phyloP scores from a whole-genome alignment of 2,329 filamentous ascomycete species.

The Fusarium marasasianum region DNA sequence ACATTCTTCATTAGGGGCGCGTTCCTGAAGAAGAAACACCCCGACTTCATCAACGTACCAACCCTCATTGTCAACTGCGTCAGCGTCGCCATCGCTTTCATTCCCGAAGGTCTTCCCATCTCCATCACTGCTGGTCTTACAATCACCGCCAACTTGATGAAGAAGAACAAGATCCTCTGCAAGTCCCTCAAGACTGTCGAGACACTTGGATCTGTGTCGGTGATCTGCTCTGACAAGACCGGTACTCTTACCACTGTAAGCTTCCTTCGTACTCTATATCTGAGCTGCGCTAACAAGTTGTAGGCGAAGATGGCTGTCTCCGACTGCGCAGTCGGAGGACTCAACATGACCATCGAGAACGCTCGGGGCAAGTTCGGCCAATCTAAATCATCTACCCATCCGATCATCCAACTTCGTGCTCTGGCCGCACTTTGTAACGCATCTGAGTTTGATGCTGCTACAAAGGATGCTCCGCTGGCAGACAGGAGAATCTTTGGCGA shows the following conservation, averaged over 20 bases:
- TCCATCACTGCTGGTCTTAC: constrained; percentile 76
- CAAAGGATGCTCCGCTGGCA: constrained; percentile 65
- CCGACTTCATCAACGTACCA: constrained; percentile 76
- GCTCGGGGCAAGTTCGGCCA: constrained; percentile 54
- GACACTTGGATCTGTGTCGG: constrained; percentile 76
- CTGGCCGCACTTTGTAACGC: constrained; percentile 77
- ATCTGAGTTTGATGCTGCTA: constrained; percentile 76
- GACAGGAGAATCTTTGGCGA: constrained; percentile 76
- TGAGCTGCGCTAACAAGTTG: constrained; percentile 35
- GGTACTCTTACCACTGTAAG: constrained; percentile 67
- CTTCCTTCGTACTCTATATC: background rate
- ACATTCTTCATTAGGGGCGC: constrained; percentile 60
- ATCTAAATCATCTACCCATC: constrained; percentile 41
- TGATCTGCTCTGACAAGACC: constrained; percentile 82
- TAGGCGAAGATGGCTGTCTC: constrained; percentile 79
- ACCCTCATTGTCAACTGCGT: constrained; percentile 79
- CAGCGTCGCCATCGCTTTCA: constrained; percentile 77
- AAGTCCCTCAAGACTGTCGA: constrained; percentile 83
- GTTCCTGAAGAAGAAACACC: constrained; percentile 73
- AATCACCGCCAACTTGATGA: constrained; percentile 81
- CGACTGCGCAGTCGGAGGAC: constrained; percentile 68
- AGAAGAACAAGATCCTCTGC: constrained; percentile 79
- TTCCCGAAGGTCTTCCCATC: constrained; percentile 78
- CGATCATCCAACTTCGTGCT: constrained; percentile 67
- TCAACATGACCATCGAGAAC: constrained; percentile 60